Base-by-base conservation (phyloP, 1,139 yeast genomes). In the Blastobotrys proliferans region DNA sequence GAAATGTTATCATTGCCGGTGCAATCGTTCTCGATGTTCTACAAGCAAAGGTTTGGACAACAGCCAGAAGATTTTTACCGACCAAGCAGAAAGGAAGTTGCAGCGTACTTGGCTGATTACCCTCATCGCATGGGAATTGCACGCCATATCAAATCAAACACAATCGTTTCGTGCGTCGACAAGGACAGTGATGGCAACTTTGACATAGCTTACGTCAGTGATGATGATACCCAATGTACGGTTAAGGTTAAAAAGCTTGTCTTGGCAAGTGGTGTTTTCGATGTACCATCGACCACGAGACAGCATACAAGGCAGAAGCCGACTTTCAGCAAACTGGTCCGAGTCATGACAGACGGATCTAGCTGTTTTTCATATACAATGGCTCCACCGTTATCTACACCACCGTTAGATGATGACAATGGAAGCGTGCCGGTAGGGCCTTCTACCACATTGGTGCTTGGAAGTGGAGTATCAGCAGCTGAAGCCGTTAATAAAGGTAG, bases 391-490 rank as follows among this genome's bases (percentile, higher is more conserved):
- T 20, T 48, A 26, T 39, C 45, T n/a, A 49, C 52, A 2, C 52
- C 52, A 10, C 52, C 52, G 27, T 30, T 39, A 25, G 51, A 48
- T 30, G 37, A 34, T n/a, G 22, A 25, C 9, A 29, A 21, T 21
- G 25, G 20, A n/a, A 14, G 22, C 3, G 32, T 29, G 6, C 34
- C 41, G 3, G 6, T 20, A 13, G 5, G 20, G 17, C 8, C n/a
- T 17, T 31, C 35, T 17, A 14, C 59, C 1, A 45, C 55, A 1
- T 52, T 63, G n/a, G 55, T 63, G 1, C 45, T 63, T n/a, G 68
- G 68, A 1, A 53, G 65, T 1, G 68, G 68, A 2, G 61, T 63
- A 21, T 59, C 66, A 5, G 67, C 68, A 0, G 68, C 68, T 1
- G 68, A 63, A 34, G 62, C 64, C 0, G 47, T 63, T 10, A 41